Evolutionary conservation across 2,329 filamentous ascomycete genomes (phyloP), one percentile per base, ranked within the genome.

Genomic region (Plectosphaerella plurivora): DNA sequence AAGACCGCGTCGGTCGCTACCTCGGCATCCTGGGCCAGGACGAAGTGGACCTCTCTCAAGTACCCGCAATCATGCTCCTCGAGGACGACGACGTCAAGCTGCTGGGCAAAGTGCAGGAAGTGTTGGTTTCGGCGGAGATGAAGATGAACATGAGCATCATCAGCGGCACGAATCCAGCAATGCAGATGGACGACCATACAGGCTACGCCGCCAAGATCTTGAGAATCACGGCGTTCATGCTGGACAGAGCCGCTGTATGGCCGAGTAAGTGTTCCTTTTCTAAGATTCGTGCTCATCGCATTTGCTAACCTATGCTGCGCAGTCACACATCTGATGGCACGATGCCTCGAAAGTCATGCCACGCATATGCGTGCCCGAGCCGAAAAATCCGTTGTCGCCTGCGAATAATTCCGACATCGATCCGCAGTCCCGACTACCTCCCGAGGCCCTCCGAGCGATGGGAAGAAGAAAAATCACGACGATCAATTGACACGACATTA

Each of bases 21-120:
- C 70, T 97, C 6, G 93, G 93, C 5, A 84, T 97, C 6, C 79
- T 97, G 2, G 93, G 93, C 12, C 86, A 88, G 53, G 89, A 96
- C 57, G 81, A 88, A 0, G 82, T 94, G 35, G 91, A 97, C 61
- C 79, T 90, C 49, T 76, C 78, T 1, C 86, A 92, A 59, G 88
- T 96, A 8, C 91, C 91, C 3, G 90, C 87, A 2, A 88, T 96
- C 52, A 91, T 97, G 83, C 80, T 97, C 4, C 77, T 97, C 1
- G 92, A 97, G 63, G 89, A 94, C 16, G 93, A 97, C 64, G 93
- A 99, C 59, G 81, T 88, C 58, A 93, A 93, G 68, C 76, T 97
- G 2, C 73, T 97, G 7, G 78, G 82, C 45, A 96, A 95, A 71
- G 84, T 97, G 22, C 82, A 88, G 59, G 87, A 90, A 57, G 87